phyloP scores from a whole-genome alignment of 2,329 filamentous ascomycete species.

The Aspergillus fijiensis region DNA sequence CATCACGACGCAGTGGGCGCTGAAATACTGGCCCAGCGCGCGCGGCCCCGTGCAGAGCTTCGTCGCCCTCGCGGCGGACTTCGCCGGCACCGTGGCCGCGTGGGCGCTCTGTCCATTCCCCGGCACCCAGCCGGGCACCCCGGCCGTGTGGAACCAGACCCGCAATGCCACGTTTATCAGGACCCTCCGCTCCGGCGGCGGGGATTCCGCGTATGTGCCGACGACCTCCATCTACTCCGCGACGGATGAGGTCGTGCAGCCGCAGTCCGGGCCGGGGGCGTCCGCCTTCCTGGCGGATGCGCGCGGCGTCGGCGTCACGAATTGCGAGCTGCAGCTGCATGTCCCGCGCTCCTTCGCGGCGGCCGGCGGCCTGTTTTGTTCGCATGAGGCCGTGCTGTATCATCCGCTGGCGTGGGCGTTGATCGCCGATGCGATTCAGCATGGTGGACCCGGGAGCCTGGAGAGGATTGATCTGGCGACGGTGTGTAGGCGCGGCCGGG shows the following conservation, averaged over 20 bases:
- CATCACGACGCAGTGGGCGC: slow-evolving; percentile 54
- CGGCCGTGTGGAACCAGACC: not conserved
- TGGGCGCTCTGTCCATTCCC: slow-evolving; percentile 40
- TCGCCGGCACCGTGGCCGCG: slow-evolving; percentile 39
- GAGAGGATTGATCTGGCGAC: not conserved
- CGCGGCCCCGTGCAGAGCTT: slow-evolving; percentile 47
- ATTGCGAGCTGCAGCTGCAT: slow-evolving; percentile 51
- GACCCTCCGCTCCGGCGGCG: slow-evolving; percentile 30
- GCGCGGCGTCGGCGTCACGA: slow-evolving; percentile 34
- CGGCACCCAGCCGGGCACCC: slow-evolving; percentile 46
- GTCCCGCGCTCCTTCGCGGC: slow-evolving; percentile 24
- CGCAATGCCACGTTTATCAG: not conserved
- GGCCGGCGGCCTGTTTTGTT: slow-evolving; percentile 45
- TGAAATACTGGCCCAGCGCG: slow-evolving; percentile 58
- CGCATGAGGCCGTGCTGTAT: slow-evolving; percentile 51
- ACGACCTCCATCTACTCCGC: slow-evolving; percentile 54
- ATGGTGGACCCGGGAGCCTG: not conserved
- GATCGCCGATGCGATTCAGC: slow-evolving; percentile 1
- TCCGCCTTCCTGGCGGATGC: slow-evolving; percentile 28
- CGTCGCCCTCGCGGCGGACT: slow-evolving; percentile 53
- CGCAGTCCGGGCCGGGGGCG: slow-evolving; percentile 47
- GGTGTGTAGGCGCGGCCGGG: not conserved
- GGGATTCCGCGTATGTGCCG: slow-evolving; percentile 54
- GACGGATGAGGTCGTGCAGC: slow-evolving; percentile 54
- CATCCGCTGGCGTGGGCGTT: slow-evolving; percentile 39